Base-by-base conservation (phyloP, 495 filamentous ascomycete species). In the Podospora bellae-mahoneyi region DNA sequence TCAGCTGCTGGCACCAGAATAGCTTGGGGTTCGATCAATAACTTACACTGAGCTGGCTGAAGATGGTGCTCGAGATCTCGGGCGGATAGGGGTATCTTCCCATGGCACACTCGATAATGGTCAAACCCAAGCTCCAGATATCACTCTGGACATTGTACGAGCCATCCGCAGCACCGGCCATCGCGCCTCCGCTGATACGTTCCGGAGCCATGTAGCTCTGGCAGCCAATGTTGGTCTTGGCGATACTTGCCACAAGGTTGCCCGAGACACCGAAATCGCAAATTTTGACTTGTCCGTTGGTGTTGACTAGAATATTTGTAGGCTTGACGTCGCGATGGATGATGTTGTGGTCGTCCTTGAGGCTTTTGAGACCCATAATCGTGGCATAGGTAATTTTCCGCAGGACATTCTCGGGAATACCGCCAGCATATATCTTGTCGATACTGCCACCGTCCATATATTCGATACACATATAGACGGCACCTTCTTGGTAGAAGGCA, bases 131-230 rank as follows among this genome's bases (percentile, higher is more conserved):
- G 78, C 91, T 95, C 95, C 95, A 99, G 61, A 99, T 93, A 79
- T 99, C 95, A 76, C 92, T 96, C 77, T 98, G 96, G 23, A 97
- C 95, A 77, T 92, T 97, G 78, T 99, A 99, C 2, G 94, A 97
- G 32, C 95, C 94, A 60, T 86, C 87, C 28, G 86, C 87, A 48
- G 83, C 83, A 62, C 87, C 86, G 10, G 90, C 87, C 73, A 93
- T 88, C 69, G 92, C 86, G 27, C 92, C 91, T 27, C 92, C 91
- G 32, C 91, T 90, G 67, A 99, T 99, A 64, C 95, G 86, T 76
- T 99, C 95, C 3, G 95, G 95, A 0, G 95, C 95, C 95, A 99
- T 99, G 81, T 99, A 99, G 78, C 93, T 97, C 77, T 99, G 95
- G 74, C 95, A 99, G 23, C 95, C 95, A 70, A 99, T 99, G 76